phyloP scores from a whole-genome alignment of 148 eudicot species.

The Cornus kousa region DNA sequence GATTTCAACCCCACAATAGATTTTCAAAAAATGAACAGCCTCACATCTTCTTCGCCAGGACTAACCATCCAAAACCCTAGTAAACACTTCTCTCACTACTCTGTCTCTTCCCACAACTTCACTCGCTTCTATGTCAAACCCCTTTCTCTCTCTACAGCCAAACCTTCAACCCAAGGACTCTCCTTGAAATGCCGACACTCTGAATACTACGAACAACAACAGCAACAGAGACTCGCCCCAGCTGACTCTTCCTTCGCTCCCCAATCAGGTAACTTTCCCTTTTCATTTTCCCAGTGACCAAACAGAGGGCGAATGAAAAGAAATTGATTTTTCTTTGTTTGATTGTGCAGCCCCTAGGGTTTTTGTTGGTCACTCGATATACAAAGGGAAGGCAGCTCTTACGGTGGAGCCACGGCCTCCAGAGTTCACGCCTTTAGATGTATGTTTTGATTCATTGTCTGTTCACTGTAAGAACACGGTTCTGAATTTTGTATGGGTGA shows the following conservation, averaged over 20 bases:
- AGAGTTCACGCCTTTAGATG: constrained; percentile 76
- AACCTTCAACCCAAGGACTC: constrained; percentile 12
- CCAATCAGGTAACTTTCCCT: constrained; percentile 10
- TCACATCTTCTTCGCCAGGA: constrained; percentile 14
- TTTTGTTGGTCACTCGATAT: constrained; percentile 79
- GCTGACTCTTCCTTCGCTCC: constrained; percentile 13
- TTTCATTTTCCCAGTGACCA: background rate
- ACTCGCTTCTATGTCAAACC: constrained; percentile 6
- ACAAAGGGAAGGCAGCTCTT: constrained; percentile 96
- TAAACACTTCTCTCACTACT: background rate
- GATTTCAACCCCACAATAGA: too few relatives aligned
- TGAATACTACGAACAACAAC: constrained; percentile 38
- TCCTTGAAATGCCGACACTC: constrained; percentile 47
- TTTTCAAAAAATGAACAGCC: constrained; percentile 10
- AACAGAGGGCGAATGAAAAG: background rate
- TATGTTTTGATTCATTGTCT: constrained; percentile 28
- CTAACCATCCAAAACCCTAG: constrained; percentile 25
- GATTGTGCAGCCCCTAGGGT: constrained; percentile 49
- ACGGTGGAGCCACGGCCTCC: constrained; percentile 79
- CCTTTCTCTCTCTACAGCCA: constrained; percentile 1
- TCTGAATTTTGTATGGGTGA: background rate
- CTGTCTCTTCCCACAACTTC: constrained; percentile 15
- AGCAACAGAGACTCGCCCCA: constrained; percentile 24
- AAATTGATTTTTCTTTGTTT: background rate
- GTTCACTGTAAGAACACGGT: background rate